phyloP scores from a whole-genome alignment of 768 basidiomycete genomes.

The Filobasidium floriforme region DNA sequence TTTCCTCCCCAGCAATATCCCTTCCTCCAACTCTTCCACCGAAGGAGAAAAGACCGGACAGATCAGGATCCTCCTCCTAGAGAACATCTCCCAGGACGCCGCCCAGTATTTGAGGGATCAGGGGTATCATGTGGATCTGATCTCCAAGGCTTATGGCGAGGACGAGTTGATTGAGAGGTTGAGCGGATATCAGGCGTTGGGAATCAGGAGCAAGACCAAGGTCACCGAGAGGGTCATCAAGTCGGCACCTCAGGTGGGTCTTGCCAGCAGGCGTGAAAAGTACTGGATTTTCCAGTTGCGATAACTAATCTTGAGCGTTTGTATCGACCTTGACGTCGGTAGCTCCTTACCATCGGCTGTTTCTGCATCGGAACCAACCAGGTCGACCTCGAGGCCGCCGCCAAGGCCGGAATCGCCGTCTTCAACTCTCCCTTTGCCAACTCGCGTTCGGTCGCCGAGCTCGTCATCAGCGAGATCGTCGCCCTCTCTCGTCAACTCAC shows the following conservation, averaged over 20 bases:
- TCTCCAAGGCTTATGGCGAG: constrained; percentile 76
- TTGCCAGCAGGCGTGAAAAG: too few relatives aligned
- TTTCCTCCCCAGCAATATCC: constrained; percentile 21
- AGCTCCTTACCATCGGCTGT: constrained; percentile 94
- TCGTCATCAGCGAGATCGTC: constrained; percentile 89
- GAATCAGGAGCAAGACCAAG: constrained; percentile 96
- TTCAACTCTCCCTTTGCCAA: constrained; percentile 96
- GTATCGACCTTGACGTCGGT: not conserved
- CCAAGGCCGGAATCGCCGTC: constrained; percentile 83
- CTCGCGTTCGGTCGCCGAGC: constrained; percentile 96
- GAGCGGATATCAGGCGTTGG: constrained; percentile 87
- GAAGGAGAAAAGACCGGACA: constrained; percentile 48
- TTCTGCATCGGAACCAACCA: constrained; percentile 99
- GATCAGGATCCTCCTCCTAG: constrained; percentile 73
- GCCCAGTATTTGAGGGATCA: constrained; percentile 68
- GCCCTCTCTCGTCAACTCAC: constrained; percentile 88
- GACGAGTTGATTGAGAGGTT: constrained; percentile 70
- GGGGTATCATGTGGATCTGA: constrained; percentile 83
- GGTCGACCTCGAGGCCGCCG: constrained; percentile 75
- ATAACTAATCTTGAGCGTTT: too few relatives aligned
- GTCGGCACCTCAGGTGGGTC: constrained; percentile 69
- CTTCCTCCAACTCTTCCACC: constrained; percentile 24
- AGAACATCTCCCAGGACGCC: constrained; percentile 90
- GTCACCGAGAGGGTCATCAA: constrained; percentile 83
- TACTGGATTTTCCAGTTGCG: not conserved